Evolutionary conservation across 2,329 filamentous ascomycete genomes (phyloP), one percentile per base, ranked within the genome.

Genomic region (Emergomyces pasteurianus): DNA sequence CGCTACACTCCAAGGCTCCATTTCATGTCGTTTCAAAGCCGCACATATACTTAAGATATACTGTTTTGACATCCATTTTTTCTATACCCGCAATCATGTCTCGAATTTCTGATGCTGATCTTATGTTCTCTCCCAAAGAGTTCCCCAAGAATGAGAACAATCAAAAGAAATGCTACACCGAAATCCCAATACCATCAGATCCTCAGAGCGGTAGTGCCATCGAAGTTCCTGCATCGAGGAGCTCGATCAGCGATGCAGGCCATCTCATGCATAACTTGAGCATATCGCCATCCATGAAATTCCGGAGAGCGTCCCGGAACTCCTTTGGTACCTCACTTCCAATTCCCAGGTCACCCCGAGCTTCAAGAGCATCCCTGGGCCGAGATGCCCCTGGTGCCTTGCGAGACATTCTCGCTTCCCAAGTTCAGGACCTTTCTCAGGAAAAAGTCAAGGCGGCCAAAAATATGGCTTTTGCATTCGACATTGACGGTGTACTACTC

Each of bases 391-490:
- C 82, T 80, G 64, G 83, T 83, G 81, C 83, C 78, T 63, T 75
- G 78, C 58, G 84, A 3, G 85, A 88, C 57, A 83, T 90, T 63
- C 77, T 90, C 63, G 85, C 84, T 43, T 83, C 85, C 2, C 86
- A 89, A 74, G 79, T 89, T 23, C 87, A 90, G 75, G 83, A 86
- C 64, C 78, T 89, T 65, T 79, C 82, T 66, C 74, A 80, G 61
- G 81, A 86, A 67, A 88, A 87, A 77, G 86, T 88, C 18, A 75
- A 76, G 36, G 81, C 81, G 61, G 87, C 86, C 62, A 90, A 90
- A 80, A 86, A 90, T 77, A 89, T 90, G 86, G 86, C 86, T 7
- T 91, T 91, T 65, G 88, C 86, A 68, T 92, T 91, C 70, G 77
- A 79, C 63, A 78, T 78, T 60, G 84, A 90, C 68, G 87, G 87